Evolutionary conservation across 2,329 filamentous ascomycete genomes (phyloP).

Genomic region (Helminthosporium solani): DNA sequence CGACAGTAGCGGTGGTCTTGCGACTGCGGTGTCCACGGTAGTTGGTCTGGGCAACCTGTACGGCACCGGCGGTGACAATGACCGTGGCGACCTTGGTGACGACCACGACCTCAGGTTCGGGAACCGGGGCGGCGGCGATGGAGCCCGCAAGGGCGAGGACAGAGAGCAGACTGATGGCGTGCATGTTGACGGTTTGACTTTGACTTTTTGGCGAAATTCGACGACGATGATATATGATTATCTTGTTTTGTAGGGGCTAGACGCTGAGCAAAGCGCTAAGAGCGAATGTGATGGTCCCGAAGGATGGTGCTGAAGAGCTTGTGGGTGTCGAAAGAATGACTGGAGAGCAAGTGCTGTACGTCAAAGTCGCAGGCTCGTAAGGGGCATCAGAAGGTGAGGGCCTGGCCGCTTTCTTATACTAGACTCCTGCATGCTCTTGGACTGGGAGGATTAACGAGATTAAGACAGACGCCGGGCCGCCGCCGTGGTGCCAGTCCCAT

Average conservation of each 20-base stretch:
- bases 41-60: not conserved
- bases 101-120: slow-evolving; percentile 10
- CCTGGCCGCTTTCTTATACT: slow-evolving; percentile 6
- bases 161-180: slow-evolving; percentile 22
- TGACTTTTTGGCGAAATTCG: slow-evolving; percentile 1
- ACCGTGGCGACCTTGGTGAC: slow-evolving; percentile 24
- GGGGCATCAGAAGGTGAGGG: slow-evolving; percentile 17
- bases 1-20: slow-evolving; percentile 3
- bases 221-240: slow-evolving; percentile 1
- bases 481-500: slow-evolving; percentile 2
- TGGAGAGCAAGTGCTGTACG: slow-evolving; percentile 19
- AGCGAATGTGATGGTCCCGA: slow-evolving; percentile 28
- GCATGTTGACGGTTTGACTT: slow-evolving; percentile 28
- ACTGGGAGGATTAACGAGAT: not conserved
- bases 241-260: slow-evolving; percentile 8
- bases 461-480: slow-evolving; percentile 1
- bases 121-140: slow-evolving; percentile 25
- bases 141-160: slow-evolving; percentile 36
- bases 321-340: slow-evolving; percentile 30
- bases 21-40: slow-evolving; percentile 10
- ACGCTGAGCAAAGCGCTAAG: slow-evolving; percentile 15
- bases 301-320: slow-evolving; percentile 20
- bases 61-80: slow-evolving; percentile 16
- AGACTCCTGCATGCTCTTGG: slow-evolving; percentile 1
- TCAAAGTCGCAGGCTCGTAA: slow-evolving; percentile 39